Evolutionary conservation across 768 basidiomycete genomes (phyloP).

Genomic region (Terana coerulea): DNA sequence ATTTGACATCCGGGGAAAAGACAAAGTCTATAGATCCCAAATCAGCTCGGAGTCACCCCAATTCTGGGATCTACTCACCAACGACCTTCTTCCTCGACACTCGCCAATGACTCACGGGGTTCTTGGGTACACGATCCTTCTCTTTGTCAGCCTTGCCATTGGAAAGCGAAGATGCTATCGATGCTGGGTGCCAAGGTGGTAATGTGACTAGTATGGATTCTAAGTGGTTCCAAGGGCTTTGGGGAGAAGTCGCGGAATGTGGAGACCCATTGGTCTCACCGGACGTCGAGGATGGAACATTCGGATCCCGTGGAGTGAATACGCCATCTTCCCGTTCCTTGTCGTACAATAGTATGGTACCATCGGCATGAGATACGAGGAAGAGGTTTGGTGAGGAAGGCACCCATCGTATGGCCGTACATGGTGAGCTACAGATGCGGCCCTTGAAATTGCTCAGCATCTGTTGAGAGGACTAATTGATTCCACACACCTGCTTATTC

Average conservation of each 20-base stretch:
- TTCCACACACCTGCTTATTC: constrained; percentile 65
- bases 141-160: constrained; percentile 49
- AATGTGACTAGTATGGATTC: constrained; percentile 76
- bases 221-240: constrained; percentile 70
- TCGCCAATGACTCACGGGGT: constrained; percentile 90
- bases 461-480: not conserved
- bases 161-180: constrained; percentile 35
- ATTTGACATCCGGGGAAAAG: constrained; percentile 91
- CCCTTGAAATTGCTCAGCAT: constrained; percentile 41
- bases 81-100: constrained; percentile 68
- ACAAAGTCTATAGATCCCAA: constrained; percentile 60
- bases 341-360: constrained; percentile 86
- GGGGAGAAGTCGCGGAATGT: constrained; percentile 19
- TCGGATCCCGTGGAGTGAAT: constrained; percentile 62
- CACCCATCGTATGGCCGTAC: constrained; percentile 91
- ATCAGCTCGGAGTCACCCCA: not conserved
- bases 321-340: constrained; percentile 85
- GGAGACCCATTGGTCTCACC: constrained; percentile 22
- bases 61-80: constrained; percentile 41
- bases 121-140: constrained; percentile 71
- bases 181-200: constrained; percentile 81
- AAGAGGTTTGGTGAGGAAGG: constrained; percentile 78
- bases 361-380: constrained; percentile 84
- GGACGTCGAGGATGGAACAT: constrained; percentile 23
- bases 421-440: constrained; percentile 73